phyloP scores from a whole-genome alignment of 2,329 filamentous ascomycete species.

The Bipolaris bicolor region DNA sequence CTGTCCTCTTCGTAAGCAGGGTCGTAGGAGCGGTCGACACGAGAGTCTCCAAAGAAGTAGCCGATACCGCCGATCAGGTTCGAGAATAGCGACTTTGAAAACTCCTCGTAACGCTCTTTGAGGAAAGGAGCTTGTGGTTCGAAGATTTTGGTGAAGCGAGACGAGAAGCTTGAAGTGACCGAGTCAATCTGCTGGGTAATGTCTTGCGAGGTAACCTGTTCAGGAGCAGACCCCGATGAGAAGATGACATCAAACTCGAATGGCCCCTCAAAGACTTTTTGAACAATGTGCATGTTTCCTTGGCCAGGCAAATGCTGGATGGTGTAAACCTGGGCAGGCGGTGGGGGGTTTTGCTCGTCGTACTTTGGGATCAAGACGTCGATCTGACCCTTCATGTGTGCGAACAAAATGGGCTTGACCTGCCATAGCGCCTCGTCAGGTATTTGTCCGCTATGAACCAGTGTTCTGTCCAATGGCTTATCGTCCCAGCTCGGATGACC shows the following conservation, averaged over 20 bases:
- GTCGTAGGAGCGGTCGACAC: conserved; percentile 91
- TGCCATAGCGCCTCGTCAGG: conserved; percentile 80
- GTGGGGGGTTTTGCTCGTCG: conserved; percentile 68
- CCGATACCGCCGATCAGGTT: conserved; percentile 94
- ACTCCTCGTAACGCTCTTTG: conserved; percentile 73
- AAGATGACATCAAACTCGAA: conserved; percentile 95
- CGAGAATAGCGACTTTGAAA: conserved; percentile 89
- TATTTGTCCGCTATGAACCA: conserved; percentile 73
- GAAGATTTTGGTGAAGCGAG: conserved; percentile 76
- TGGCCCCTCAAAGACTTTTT: conserved; percentile 87
- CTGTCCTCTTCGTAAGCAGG: conserved; percentile 93
- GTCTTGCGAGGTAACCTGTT: conserved; percentile 63
- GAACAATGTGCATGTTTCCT: conserved; percentile 85
- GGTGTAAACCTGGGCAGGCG: conserved; percentile 84
- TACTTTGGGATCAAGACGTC: conserved; percentile 65
- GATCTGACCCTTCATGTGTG: conserved; percentile 67
- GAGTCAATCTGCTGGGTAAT: conserved; percentile 72
- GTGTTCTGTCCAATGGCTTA: conserved; percentile 76
- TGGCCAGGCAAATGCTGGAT: conserved; percentile 69
- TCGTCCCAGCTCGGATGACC: conserved; percentile 68
- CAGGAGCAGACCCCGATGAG: conserved; percentile 73
- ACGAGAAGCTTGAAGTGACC: conserved; percentile 71
- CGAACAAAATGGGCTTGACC: conserved; percentile 71
- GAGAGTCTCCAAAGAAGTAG: conserved; percentile 87
- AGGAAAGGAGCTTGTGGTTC: conserved; percentile 77